Base-by-base conservation (phyloP, 2,329 filamentous ascomycete species). In the Cladobotryum mycophilum region DNA sequence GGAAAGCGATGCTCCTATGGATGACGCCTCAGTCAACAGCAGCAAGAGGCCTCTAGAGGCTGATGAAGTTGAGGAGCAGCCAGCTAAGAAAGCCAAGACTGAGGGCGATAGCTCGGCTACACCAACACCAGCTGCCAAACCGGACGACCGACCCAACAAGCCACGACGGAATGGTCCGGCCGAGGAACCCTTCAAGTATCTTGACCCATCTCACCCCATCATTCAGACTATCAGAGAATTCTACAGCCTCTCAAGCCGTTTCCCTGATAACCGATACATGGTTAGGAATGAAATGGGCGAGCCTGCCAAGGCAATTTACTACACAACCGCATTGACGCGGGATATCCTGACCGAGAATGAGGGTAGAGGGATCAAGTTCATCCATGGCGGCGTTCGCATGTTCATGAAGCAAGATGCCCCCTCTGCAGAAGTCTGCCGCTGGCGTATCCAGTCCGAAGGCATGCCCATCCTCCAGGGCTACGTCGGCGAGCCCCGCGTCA, bases 321-420 rank as follows among this genome's bases (percentile, higher is more conserved):
- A 97, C 75, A 95, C 90, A 11, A 91, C 86, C 35, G 80, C 82
- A 4, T 78, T 97, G 12, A 86, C 89, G 18, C 86, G 90, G 33
- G 86, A 92, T 57, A 93, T 99, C 48, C 78, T 99, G 3, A 81
- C 78, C 4, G 80, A 86, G 64, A 99, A 99, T 66, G 90, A 96
- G 68, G 88, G 89, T 41, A 85, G 87, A 25, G 90, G 90, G 42
- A 85, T 97, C 69, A 95, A 93, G 67, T 96, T 99, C 65, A 88
- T 99, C 45, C 93, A 99, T 70, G 92, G 87, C 46, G 93, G 93
- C 56, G 91, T 99, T 34, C 95, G 95, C 73, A 97, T 97, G 89
- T 99, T 95, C 67, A 93, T 97, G 76, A 96, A 95, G 75, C 92
- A 97, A 68, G 90, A 96, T 63, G 86, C 89, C 0, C 91, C 95